Evolutionary conservation across 495 filamentous ascomycete species (phyloP), one percentile per base, ranked within the genome.

Genomic region (Lasiosphaeriaceae sp.): DNA sequence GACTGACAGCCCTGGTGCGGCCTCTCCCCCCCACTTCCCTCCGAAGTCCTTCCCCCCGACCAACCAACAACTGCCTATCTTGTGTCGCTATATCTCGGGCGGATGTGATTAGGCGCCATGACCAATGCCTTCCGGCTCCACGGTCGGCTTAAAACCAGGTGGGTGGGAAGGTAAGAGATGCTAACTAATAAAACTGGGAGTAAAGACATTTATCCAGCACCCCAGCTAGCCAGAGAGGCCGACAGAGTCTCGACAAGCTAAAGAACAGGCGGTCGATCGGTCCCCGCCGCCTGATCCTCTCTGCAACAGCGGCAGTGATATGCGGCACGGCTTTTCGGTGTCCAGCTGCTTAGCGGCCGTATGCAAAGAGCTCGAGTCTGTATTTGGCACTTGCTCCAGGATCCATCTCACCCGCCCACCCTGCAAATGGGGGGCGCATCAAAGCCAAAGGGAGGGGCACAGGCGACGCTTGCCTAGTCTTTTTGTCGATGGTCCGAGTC

Each of bases 91-190:
- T 20, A 20, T 11, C 44, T 9, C 44, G 53, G 45, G 39, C 29
- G 53, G 43, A 19, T 21, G 52, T 29, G 35, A 59, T 59, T 59
- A 59, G 57, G 57, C 57, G 57, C 57, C 57, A 54, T 45, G 39
- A 47, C 51, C 21, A 21, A 23, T 55, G 50, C 56, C 26, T 50
- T 52, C 56, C 56, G 50, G 56, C 45, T 49, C 50, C 56, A 52
- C 50, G 44, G 43, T 23, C 41, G 50, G 56, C 17, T 43, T 29
- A 29, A 20, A 50, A 58, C 56, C 56, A 58, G 56, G 56, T 58
- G 56, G 56, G 29, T 58, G 56, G 56, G 31, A 54, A 8, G 23
- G 21, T 47, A 43, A 43, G 12, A 43, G 39, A 6, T 7, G 39
- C 39, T 43, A 12, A 43, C 14, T 20, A 17, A 54, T 22, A 41